Conservation (phyloP, 140 eudicot genomes). For the Flaveria floridana region DNA sequence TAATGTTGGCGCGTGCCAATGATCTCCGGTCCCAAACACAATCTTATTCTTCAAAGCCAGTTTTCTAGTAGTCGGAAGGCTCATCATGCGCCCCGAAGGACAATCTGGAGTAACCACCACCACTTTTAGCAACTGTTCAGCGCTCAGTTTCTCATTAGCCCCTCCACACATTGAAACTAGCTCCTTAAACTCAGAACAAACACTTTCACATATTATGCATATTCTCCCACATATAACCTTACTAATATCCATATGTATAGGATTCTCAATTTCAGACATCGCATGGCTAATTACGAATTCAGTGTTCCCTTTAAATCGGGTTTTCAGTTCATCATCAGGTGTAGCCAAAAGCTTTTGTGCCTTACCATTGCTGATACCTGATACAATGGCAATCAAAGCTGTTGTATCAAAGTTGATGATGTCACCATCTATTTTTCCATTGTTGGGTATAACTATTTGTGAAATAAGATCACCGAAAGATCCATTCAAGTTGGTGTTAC, state of each 20-base stretch:
- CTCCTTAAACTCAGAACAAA: slow-evolving; percentile 63
- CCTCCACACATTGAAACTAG: slow-evolving; percentile 90
- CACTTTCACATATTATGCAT: slow-evolving; percentile 71
- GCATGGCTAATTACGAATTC: slow-evolving; percentile 78
- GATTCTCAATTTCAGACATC: slow-evolving; percentile 58
- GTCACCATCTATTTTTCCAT: slow-evolving; percentile 21
- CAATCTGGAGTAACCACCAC: slow-evolving; percentile 69
- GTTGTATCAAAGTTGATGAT: slow-evolving; percentile 88
- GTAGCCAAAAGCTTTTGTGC: slow-evolving; percentile 60
- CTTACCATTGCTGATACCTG: slow-evolving; percentile 83
- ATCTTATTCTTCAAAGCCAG: slow-evolving; percentile 79
- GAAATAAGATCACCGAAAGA: slow-evolving; percentile 57
- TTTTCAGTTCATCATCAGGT: slow-evolving; percentile 53
- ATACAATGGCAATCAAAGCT: slow-evolving; percentile 76
- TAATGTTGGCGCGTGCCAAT: slow-evolving; percentile 69
- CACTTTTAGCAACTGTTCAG: slow-evolving; percentile 44
- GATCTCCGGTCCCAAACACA: slow-evolving; percentile 87
- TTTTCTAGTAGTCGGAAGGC: slow-evolving; percentile 82
- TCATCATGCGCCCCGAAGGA: slow-evolving; percentile 69
- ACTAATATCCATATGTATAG: slow-evolving; percentile 59
- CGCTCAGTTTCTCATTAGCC: slow-evolving; percentile 68
- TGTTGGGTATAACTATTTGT: slow-evolving; percentile 34
- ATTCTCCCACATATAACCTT: slow-evolving; percentile 49
- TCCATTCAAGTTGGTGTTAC: slow-evolving; percentile 24
- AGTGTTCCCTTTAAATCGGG: slow-evolving; percentile 67